phyloP scores from a whole-genome alignment of 2,329 filamentous ascomycete species.

The Fusarium odoratissimum region DNA sequence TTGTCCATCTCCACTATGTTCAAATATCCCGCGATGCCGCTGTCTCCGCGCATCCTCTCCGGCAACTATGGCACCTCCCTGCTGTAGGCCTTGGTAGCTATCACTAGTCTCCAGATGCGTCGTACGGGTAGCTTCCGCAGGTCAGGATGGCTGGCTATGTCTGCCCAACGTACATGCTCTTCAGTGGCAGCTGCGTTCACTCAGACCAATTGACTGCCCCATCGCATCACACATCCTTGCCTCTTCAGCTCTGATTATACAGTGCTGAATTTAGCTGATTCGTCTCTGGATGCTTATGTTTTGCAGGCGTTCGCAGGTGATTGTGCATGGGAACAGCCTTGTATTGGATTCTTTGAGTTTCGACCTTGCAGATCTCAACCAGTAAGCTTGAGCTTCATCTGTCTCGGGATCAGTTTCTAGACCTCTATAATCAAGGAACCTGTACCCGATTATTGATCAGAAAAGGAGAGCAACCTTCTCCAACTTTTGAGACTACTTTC shows the following conservation, averaged over 20 bases:
- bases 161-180: conserved; percentile 15
- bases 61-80: conserved; percentile 1
- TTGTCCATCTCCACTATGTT: conserved; percentile 32
- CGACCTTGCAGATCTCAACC: conserved; percentile 11
- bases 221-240: conserved; percentile 24
- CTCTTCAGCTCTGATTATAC: conserved; percentile 11
- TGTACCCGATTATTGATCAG: conserved; percentile 18
- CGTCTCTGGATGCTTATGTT: conserved; percentile 5
- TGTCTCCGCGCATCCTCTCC: conserved; percentile 28
- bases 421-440: conserved; percentile 8
- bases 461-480: conserved; percentile 1
- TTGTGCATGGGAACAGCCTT: conserved; percentile 9
- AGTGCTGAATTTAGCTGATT: conserved; percentile 11
- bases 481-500: conserved; percentile 13
- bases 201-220: conserved; percentile 23
- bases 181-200: conserved; percentile 16
- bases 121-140: conserved; percentile 26
- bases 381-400: conserved; percentile 2
- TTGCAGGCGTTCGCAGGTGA: conserved; percentile 33
- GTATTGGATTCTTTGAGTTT: conserved; percentile 18
- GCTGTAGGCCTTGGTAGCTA: not conserved
- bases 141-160: conserved; percentile 6
- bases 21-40: conserved; percentile 29
- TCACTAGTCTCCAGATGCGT: not conserved
- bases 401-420: conserved; percentile 19